Conservation (phyloP, 1,139 yeast genomes). For the Blastobotrys aristatus region DNA sequence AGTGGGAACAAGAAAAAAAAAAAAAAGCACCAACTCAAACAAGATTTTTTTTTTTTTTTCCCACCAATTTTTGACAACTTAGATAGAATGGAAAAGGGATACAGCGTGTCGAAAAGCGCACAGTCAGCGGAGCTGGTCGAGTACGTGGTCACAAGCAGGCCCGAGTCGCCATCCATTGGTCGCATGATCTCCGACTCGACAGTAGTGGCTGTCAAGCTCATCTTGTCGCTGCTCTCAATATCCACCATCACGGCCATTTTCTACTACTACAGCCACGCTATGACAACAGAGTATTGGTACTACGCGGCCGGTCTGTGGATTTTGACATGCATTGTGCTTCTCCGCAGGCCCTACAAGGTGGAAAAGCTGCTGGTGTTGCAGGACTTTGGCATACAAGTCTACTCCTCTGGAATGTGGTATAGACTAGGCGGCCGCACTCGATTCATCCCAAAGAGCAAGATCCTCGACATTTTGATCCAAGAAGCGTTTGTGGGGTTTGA, state of each 20-base stretch:
- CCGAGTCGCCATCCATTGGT: slow-evolving; percentile 7
- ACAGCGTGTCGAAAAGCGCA: slow-evolving; percentile 7
- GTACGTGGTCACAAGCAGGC: slow-evolving; percentile 16
- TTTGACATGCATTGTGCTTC: slow-evolving; percentile 8
- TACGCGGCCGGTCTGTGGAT: background rate
- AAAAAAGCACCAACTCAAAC: too few relatives aligned
- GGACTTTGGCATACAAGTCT: slow-evolving; percentile 32
- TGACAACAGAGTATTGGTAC: background rate
- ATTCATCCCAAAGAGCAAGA: slow-evolving; percentile 46
- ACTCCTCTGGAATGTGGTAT: slow-evolving; percentile 23
- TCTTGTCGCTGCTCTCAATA: too few relatives aligned
- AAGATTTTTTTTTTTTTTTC: too few relatives aligned
- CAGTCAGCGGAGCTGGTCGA: slow-evolving; percentile 27
- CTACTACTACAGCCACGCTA: too few relatives aligned
- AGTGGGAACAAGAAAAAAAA: background rate
- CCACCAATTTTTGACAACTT: too few relatives aligned
- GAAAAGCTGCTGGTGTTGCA: slow-evolving; percentile 29
- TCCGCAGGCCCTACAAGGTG: slow-evolving; percentile 14
- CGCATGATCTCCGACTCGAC: too few relatives aligned
- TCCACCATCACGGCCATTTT: too few relatives aligned
- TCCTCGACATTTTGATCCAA: slow-evolving; percentile 54
- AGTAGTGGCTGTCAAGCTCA: too few relatives aligned
- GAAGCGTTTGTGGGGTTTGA: slow-evolving; percentile 56
- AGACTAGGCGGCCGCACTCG: slow-evolving; percentile 20
- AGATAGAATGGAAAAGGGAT: slow-evolving; percentile 10